phyloP scores from a whole-genome alignment of 495 filamentous ascomycete genomes.

The Lineolata rhizophorae region DNA sequence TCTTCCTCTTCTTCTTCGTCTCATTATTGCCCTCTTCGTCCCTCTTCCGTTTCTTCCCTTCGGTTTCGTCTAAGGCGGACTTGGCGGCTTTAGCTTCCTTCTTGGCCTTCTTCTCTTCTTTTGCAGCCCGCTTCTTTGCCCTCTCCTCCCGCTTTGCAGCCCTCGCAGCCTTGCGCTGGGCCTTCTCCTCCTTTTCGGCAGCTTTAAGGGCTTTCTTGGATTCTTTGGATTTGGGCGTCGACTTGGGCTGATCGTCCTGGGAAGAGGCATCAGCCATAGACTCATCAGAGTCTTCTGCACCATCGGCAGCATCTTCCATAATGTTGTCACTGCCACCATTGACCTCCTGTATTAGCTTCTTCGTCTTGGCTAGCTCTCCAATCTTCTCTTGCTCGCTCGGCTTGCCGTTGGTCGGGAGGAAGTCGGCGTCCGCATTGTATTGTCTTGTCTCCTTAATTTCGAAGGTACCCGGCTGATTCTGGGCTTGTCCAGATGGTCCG shows the following conservation, averaged over 20 bases:
- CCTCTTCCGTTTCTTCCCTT: slow-evolving; percentile 17
- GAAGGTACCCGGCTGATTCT: slow-evolving; percentile 49
- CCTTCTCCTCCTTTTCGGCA: slow-evolving; percentile 11
- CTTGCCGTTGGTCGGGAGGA: slow-evolving; percentile 41
- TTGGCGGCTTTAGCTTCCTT: slow-evolving; percentile 58
- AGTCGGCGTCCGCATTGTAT: slow-evolving; percentile 91
- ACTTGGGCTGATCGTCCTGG: slow-evolving; percentile 10
- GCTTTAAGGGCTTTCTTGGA: neutral
- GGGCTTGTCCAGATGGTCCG: slow-evolving; percentile 42
- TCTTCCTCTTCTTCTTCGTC: slow-evolving; percentile 23
- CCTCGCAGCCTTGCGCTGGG: slow-evolving; percentile 24
- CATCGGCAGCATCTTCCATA: slow-evolving; percentile 9
- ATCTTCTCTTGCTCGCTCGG: slow-evolving; percentile 26
- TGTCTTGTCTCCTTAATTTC: slow-evolving; percentile 84
- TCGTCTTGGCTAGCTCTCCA: slow-evolving; percentile 17
- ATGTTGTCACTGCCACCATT: slow-evolving; percentile 10
- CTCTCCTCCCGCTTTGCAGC: slow-evolving; percentile 24
- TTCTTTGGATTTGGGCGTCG: slow-evolving; percentile 9
- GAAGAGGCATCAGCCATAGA: slow-evolving; percentile 4
- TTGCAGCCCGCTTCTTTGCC: slow-evolving; percentile 25
- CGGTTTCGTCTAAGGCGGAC: slow-evolving; percentile 19
- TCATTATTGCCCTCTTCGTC: slow-evolving; percentile 9
- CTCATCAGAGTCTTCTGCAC: slow-evolving; percentile 11
- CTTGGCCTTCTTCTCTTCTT: slow-evolving; percentile 38
- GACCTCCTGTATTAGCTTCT: slow-evolving; percentile 9